Conservation (phyloP, 257 asterid genomes). For the Capsicum chinense region DNA sequence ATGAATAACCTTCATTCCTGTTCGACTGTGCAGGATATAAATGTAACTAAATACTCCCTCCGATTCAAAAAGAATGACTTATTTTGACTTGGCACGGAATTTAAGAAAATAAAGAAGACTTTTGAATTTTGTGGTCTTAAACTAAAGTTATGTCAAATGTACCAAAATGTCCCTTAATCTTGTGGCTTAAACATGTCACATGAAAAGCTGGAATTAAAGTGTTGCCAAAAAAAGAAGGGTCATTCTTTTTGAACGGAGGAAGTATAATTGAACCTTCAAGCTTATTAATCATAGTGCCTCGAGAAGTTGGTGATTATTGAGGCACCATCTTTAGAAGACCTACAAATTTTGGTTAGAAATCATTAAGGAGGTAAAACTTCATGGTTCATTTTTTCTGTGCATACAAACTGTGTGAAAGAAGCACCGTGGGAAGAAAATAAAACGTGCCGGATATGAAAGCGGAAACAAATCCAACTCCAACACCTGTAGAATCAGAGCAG, state of each 20-base stretch:
- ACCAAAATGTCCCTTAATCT: too few relatives aligned
- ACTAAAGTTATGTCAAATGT: too few relatives aligned
- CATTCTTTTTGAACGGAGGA: background rate
- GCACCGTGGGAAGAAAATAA: background rate
- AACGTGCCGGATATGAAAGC: slow-evolving; percentile 86
- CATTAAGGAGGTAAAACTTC: slow-evolving; percentile 10
- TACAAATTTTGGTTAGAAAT: slow-evolving; percentile 15
- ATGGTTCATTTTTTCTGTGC: slow-evolving; percentile 4
- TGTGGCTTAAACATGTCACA: too few relatives aligned
- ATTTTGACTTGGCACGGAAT: too few relatives aligned
- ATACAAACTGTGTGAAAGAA: background rate
- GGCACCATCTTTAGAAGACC: slow-evolving; percentile 5
- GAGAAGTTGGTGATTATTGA: background rate
- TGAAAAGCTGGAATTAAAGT: too few relatives aligned
- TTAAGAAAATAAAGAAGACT: too few relatives aligned
- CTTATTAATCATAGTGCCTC: slow-evolving; percentile 18
- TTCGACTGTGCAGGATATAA: background rate
- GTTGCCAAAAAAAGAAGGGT: too few relatives aligned
- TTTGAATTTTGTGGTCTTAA: too few relatives aligned
- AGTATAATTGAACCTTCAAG: background rate
- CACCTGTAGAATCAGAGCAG: slow-evolving; percentile 65
- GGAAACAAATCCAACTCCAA: slow-evolving; percentile 98
- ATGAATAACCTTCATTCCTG: background rate
- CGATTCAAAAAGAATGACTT: too few relatives aligned
- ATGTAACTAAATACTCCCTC: background rate